Conservation (phyloP, 176 grass and related monocot species). For the Alloteropsis semialata region DNA sequence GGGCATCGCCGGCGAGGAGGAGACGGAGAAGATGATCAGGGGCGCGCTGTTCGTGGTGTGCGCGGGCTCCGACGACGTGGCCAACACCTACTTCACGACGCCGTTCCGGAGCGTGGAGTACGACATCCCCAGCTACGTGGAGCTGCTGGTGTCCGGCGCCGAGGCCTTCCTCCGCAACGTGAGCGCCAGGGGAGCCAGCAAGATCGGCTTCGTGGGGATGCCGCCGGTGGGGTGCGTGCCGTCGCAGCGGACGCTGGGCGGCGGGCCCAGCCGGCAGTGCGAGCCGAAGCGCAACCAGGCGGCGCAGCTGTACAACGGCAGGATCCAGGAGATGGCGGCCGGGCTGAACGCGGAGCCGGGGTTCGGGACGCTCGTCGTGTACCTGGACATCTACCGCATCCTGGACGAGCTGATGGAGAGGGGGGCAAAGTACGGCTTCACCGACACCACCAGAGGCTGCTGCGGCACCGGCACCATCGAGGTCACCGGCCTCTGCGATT, state of each 20-base stretch:
- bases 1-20: conserved; percentile 46
- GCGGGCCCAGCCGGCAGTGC: conserved; percentile 36
- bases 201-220: conserved; percentile 54
- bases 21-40: conserved; percentile 38
- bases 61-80: conserved; percentile 68
- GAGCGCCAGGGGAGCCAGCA: conserved; percentile 18
- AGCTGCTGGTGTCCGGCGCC: conserved; percentile 55
- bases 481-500: conserved; percentile 59
- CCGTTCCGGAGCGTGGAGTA: conserved; percentile 52
- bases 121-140: conserved; percentile 74
- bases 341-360: not conserved
- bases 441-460: conserved; percentile 55
- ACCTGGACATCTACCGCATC: conserved; percentile 59
- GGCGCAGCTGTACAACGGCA: conserved; percentile 59
- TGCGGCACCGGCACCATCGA: conserved; percentile 78
- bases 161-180: conserved; percentile 34
- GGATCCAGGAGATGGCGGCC: conserved; percentile 30
- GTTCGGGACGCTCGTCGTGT: conserved; percentile 23
- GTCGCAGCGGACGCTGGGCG: conserved; percentile 60
- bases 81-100: conserved; percentile 82
- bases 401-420: conserved; percentile 42
- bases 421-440: conserved; percentile 45
- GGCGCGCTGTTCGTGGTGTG: conserved; percentile 62
- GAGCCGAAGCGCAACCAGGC: conserved; percentile 53
- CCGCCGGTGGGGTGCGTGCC: conserved; percentile 84